Conservation (phyloP, 345 rosid genomes). For the Erucastrum elatum region DNA sequence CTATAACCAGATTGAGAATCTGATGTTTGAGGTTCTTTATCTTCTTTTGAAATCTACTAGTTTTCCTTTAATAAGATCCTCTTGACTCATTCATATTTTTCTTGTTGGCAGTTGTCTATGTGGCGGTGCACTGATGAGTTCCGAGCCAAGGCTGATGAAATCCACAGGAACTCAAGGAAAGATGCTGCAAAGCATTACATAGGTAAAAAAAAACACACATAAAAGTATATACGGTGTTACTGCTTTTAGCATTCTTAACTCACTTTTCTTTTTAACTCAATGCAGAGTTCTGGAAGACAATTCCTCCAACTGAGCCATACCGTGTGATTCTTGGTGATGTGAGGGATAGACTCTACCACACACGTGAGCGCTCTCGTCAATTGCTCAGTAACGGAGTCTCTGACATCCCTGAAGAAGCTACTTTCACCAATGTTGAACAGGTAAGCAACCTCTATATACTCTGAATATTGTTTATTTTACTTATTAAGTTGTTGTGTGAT, state of each 20-base stretch:
- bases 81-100: neutral
- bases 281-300: slow-evolving; percentile 90
- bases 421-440: slow-evolving; percentile 84
- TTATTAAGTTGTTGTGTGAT: neutral
- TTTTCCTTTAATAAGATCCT: no score
- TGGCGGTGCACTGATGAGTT: slow-evolving; percentile 99
- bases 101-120: slow-evolving; percentile 82
- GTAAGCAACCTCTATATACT: slow-evolving; percentile 28
- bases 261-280: neutral
- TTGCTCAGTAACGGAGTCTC: slow-evolving; percentile 74
- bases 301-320: slow-evolving; percentile 88
- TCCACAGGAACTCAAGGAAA: slow-evolving; percentile 73
- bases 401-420: slow-evolving; percentile 78
- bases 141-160: slow-evolving; percentile 67
- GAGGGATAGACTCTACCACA: slow-evolving; percentile 84
- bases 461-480: neutral
- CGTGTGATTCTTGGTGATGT: slow-evolving; percentile 94
- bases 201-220: no score
- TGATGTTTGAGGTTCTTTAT: slow-evolving; percentile 87
- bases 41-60: neutral
- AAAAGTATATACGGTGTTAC: no score
- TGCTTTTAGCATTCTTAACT: slow-evolving; percentile 1
- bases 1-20: slow-evolving; percentile 90
- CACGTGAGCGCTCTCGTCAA: slow-evolving; percentile 93
- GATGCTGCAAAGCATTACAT: slow-evolving; percentile 98